These are phyloP conservation scores for Cladosporium sp. DNA, from an alignment of 2,329 filamentous ascomycete genomes.

Conservation along the genomic window DNA sequence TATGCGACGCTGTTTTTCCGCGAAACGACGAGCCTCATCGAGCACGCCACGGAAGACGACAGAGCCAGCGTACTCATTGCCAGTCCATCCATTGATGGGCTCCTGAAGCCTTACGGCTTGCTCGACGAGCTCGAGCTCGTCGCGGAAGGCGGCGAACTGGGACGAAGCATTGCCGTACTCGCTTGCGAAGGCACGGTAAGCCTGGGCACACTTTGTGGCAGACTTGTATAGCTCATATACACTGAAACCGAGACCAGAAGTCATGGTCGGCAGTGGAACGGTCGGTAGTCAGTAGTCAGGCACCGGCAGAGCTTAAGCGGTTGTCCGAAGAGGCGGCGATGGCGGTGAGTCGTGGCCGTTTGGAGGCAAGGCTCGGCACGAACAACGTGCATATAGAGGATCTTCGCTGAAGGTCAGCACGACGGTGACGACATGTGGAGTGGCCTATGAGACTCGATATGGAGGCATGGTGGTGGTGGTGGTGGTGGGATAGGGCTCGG, in stretches of 20 bases:
- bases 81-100: slow-evolving; percentile 12
- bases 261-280: background rate
- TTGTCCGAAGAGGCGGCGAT: slow-evolving; percentile 1
- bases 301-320: background rate
- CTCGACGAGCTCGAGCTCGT: slow-evolving; percentile 13
- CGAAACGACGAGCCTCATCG: slow-evolving; percentile 9
- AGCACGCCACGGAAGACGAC: slow-evolving; percentile 7
- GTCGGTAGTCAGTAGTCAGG: background rate
- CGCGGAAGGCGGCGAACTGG: slow-evolving; percentile 11
- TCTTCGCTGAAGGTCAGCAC: slow-evolving; percentile 6
- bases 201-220: slow-evolving; percentile 9
- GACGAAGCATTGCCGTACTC: slow-evolving; percentile 11
- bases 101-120: slow-evolving; percentile 12
- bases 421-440: slow-evolving; percentile 6
- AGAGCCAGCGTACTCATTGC: slow-evolving; percentile 8
- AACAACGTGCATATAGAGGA: background rate
- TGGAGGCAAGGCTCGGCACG: slow-evolving; percentile 2
- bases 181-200: slow-evolving; percentile 9
- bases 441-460: background rate
- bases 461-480: background rate
- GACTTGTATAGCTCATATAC: slow-evolving; percentile 10
- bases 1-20: slow-evolving; percentile 11
- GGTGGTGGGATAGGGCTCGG: background rate
- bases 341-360: slow-evolving; percentile 3
- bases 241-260: slow-evolving; percentile 8